Conservation (phyloP, 2,329 filamentous ascomycete genomes). For the Fusarium sp. region DNA sequence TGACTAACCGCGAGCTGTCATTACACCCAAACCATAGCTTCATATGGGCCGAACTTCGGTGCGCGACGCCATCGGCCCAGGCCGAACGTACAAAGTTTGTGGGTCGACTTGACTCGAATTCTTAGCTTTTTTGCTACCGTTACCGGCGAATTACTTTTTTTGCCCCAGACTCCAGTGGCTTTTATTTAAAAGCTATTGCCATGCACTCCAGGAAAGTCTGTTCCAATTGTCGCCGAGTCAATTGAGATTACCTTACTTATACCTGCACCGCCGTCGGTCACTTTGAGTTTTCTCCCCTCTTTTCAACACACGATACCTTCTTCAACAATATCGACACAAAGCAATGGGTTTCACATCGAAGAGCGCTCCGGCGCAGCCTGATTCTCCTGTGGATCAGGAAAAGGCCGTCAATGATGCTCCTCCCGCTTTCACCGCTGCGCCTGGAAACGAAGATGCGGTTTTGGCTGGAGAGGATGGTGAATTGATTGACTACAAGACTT, state of each 20-base stretch:
- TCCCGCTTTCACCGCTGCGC: neutral
- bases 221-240: neutral
- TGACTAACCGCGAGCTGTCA: neutral
- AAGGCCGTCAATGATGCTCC: constrained; percentile 11
- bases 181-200: constrained; percentile 15
- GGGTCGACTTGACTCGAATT: constrained; percentile 34
- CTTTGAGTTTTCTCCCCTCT: neutral
- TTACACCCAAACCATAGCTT: neutral
- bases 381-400: constrained; percentile 12
- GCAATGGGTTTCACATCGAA: constrained; percentile 13
- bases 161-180: constrained; percentile 1
- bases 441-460: neutral
- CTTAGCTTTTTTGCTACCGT: constrained; percentile 14
- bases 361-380: constrained; percentile 7
- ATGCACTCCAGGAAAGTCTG: neutral
- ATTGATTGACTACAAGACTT: constrained; percentile 57
- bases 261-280: neutral
- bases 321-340: neutral
- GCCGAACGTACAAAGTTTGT: constrained; percentile 11
- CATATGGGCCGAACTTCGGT: constrained; percentile 22
- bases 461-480: constrained; percentile 37
- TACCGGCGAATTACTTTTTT: constrained; percentile 26
- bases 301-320: constrained; percentile 2
- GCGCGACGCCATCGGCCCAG: constrained; percentile 30
- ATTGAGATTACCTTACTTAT: neutral